phyloP scores from a whole-genome alignment of 2,329 filamentous ascomycete species.

The Calonectria hawksworthii region DNA sequence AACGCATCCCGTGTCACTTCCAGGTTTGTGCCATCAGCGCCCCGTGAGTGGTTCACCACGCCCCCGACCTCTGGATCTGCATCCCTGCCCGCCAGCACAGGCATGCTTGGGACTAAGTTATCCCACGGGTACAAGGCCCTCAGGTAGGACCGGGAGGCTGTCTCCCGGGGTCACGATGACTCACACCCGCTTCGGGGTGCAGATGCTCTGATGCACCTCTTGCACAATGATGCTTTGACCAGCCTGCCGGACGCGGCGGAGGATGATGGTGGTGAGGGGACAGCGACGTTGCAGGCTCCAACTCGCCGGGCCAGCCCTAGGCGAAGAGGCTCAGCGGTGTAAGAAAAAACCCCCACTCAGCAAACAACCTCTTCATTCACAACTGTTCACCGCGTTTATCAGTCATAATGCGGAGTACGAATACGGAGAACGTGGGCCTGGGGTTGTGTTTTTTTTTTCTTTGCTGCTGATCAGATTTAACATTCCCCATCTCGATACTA shows the following conservation, averaged over 20 bases:
- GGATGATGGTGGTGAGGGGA: constrained; percentile 5
- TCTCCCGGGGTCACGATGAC: constrained; percentile 40
- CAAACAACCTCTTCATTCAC: constrained; percentile 13
- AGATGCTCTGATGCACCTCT: constrained; percentile 12
- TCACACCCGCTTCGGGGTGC: constrained; percentile 36
- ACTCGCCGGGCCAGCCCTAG: constrained; percentile 33
- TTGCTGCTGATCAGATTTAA: constrained; percentile 9
- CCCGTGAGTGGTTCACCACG: constrained; percentile 35
- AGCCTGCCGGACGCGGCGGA: constrained; percentile 14
- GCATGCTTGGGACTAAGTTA: constrained; percentile 12
- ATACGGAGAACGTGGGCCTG: constrained; percentile 25
- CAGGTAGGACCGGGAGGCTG: constrained; percentile 12
- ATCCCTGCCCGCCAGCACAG: constrained; percentile 42
- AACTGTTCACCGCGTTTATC: constrained; percentile 30
- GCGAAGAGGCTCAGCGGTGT: constrained; percentile 36
- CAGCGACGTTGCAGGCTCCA: constrained; percentile 36
- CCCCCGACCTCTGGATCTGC: constrained; percentile 33
- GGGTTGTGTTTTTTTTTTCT: not conserved
- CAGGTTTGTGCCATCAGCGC: constrained; percentile 15
- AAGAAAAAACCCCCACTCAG: constrained; percentile 32
- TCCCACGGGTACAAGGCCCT: constrained; percentile 11
- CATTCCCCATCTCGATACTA: not conserved
- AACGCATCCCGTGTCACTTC: constrained; percentile 13
- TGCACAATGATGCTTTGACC: constrained; percentile 24
- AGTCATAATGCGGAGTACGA: constrained; percentile 30